These are phyloP conservation scores for Tolypocladium ophioglossoides DNA, from an alignment of 2,329 filamentous ascomycete genomes.

Conservation along the genomic window DNA sequence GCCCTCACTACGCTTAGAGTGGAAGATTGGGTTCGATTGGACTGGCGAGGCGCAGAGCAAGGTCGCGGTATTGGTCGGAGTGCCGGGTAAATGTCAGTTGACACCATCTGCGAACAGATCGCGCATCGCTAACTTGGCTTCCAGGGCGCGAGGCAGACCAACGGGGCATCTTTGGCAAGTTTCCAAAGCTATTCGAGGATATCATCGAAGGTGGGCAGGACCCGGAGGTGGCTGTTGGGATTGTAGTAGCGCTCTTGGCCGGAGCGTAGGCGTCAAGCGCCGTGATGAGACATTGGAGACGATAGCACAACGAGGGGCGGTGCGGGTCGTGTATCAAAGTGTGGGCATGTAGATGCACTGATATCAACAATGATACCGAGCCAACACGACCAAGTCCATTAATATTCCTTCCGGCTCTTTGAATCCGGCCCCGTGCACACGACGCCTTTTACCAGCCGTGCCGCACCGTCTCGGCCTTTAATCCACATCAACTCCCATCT, in stretches of 20 bases:
- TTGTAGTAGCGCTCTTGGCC: slow-evolving; percentile 48
- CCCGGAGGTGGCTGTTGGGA: slow-evolving; percentile 44
- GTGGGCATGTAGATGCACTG: not conserved
- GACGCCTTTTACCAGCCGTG: not conserved
- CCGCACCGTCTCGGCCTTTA: slow-evolving; percentile 21
- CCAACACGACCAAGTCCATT: not conserved
- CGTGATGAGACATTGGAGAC: slow-evolving; percentile 6
- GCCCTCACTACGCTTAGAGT: slow-evolving; percentile 43
- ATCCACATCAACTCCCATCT: slow-evolving; percentile 70
- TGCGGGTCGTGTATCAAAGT: not conserved
- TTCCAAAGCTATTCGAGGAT: slow-evolving; percentile 50
- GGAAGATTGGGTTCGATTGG: slow-evolving; percentile 61
- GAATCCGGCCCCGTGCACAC: not conserved
- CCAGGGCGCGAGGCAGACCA: slow-evolving; percentile 52
- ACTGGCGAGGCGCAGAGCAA: slow-evolving; percentile 57
- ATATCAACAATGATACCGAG: not conserved
- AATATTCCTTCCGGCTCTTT: not conserved
- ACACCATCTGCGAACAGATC: not conserved
- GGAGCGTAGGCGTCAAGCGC: slow-evolving; percentile 23
- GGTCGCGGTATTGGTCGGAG: slow-evolving; percentile 41
- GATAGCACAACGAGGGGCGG: no score
- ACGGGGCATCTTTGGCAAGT: slow-evolving; percentile 41
- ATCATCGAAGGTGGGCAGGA: slow-evolving; percentile 45
- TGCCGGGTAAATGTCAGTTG: slow-evolving; percentile 54
- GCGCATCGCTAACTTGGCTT: slow-evolving; percentile 6